A percentile compares a stretch with the other conserved stretches of the same genome.
These are phyloP conservation scores for Phaffia australis DNA, from an alignment of 768 basidiomycete species.

Conservation along the genomic window DNA sequence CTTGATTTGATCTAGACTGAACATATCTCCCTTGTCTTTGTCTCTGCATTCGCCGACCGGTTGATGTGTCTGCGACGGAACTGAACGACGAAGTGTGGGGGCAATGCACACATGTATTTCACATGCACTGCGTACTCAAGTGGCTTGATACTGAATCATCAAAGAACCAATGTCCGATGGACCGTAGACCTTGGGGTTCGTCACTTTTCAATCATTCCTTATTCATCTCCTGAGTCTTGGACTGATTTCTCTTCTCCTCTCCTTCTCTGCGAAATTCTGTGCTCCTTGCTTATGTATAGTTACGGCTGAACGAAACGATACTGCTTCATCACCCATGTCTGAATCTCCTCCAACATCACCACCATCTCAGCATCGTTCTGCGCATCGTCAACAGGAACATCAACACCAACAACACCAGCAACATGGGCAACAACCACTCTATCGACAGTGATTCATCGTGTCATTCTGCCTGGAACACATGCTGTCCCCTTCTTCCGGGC, in stretches of 20 bases:
- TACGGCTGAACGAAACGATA: conserved; percentile 14
- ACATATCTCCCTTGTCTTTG: not conserved
- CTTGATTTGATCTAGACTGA: not conserved
- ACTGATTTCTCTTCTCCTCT: not conserved
- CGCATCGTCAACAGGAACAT: too few species aligned
- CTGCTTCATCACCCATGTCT: conserved; percentile 13
- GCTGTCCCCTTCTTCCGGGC: too few species aligned
- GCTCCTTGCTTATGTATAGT: not conserved
- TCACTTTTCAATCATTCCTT: conserved; percentile 18
- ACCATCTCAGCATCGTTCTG: not conserved
- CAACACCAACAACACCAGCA: too few species aligned
- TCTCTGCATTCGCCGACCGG: not conserved
- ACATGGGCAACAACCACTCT: too few species aligned
- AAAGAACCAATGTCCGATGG: conserved; percentile 98
- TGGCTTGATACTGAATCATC: conserved; percentile 85
- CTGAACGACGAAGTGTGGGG: conserved; percentile 65
- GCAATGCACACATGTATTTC: conserved; percentile 92
- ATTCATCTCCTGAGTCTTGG: not conserved
- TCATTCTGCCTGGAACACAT: too few species aligned
- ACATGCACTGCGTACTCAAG: conserved; percentile 95
- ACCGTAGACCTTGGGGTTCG: conserved; percentile 82
- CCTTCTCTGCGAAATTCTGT: not conserved
- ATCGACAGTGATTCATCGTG: too few species aligned
- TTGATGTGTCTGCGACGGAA: too few species aligned
- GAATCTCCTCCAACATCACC: not conserved